These are phyloP conservation scores for Leptographium lundbergii DNA, from an alignment of 2,329 filamentous ascomycete genomes.

Conservation along the genomic window DNA sequence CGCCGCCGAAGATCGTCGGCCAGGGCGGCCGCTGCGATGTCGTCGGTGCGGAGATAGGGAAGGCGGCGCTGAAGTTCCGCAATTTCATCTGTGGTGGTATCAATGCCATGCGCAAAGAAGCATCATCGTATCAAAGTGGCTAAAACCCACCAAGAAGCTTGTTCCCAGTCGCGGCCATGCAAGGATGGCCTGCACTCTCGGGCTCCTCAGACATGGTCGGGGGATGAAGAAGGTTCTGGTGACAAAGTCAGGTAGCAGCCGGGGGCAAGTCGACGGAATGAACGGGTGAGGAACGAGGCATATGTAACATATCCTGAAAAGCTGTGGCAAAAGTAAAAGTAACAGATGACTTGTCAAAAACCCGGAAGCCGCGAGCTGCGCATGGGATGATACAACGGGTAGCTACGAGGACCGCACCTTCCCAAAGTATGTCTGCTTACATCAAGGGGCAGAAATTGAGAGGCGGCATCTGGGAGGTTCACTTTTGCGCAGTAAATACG, in stretches of 20 bases:
- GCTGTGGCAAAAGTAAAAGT: background rate
- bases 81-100: background rate
- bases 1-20: conserved; percentile 2
- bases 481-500: background rate
- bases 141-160: background rate
- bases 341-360: background rate
- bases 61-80: conserved; percentile 5
- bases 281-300: background rate
- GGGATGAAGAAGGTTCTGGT: too few relatives aligned
- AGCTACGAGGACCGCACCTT: background rate
- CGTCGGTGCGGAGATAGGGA: conserved; percentile 5
- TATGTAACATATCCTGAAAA: too few relatives aligned
- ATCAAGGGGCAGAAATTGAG: too few relatives aligned
- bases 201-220: background rate
- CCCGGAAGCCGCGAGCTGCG: background rate
- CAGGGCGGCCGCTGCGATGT: conserved; percentile 2
- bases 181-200: background rate
- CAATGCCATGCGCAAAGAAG: background rate
- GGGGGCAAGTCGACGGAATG: background rate
- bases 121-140: background rate
- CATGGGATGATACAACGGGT: background rate
- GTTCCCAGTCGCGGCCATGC: background rate
- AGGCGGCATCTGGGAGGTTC: too few relatives aligned
- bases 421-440: background rate
- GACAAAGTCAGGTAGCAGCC: background rate